Conservation (phyloP, 352 stramenopile genomes). For the Globisporangium nunn region DNA sequence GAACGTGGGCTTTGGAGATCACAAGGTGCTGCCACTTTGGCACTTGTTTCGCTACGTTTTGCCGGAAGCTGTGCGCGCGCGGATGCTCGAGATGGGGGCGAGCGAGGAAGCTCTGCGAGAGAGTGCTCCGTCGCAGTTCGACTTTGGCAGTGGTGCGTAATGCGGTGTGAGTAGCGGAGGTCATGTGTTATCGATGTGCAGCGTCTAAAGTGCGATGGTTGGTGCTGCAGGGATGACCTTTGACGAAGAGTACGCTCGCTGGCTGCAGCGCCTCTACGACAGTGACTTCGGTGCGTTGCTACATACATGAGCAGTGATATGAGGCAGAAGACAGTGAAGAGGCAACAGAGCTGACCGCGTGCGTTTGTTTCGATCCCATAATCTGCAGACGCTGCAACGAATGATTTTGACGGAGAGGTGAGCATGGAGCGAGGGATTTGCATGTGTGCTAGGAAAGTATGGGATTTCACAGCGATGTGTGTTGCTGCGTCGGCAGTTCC, state of each 20-base stretch:
- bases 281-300: slow-evolving; percentile 63
- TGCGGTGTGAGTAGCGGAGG: neutral
- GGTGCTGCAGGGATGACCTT: slow-evolving; percentile 48
- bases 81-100: slow-evolving; percentile 64
- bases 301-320: neutral
- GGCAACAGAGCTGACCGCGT: neutral
- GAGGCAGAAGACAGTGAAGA: neutral
- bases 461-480: neutral
- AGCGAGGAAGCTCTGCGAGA: slow-evolving; percentile 63
- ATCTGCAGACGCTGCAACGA: slow-evolving; percentile 30
- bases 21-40: slow-evolving; percentile 52
- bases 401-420: slow-evolving; percentile 50
- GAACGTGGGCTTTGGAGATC: slow-evolving; percentile 36
- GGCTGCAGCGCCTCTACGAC: slow-evolving; percentile 84
- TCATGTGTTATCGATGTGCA: neutral
- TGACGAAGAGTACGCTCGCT: slow-evolving; percentile 83
- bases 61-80: slow-evolving; percentile 46
- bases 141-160: slow-evolving; percentile 33
- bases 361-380: neutral
- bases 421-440: slow-evolving; percentile 1
- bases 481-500: slow-evolving; percentile 9
- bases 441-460: neutral
- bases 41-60: slow-evolving; percentile 78
- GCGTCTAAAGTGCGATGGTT: neutral
- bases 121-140: slow-evolving; percentile 58